Base-by-base conservation (phyloP, 2,329 filamentous ascomycete species). In the Sporothrix pseudoabietina region DNA sequence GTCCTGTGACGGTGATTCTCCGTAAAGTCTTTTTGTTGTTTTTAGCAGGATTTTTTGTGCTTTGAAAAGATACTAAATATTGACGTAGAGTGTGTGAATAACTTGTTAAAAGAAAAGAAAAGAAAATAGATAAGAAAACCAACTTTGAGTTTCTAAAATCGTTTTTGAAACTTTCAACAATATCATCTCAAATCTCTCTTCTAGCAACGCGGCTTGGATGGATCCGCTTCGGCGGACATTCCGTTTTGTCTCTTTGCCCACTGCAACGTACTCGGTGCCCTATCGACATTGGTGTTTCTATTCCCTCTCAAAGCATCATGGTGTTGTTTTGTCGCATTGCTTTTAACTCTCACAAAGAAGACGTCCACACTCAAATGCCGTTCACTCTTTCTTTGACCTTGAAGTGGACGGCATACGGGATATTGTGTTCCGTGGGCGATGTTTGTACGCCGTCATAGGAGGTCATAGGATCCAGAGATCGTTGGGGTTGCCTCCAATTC, bases 191-290 rank as follows among this genome's bases (percentile, higher is more conserved):
- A 52, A 52, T 52, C 30, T 61, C 16, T n/a, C 47, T 19, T 19
- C 4, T 30, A 3, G 14, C 19, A n/a, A 8, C 19, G 57, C 57
- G 57, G 59, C 59, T 22, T 41, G 8, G 35, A 8, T 63, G 59
- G 59, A 44, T 44, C 59, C 35, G 59, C n/a, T 65, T 65, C n/a
- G 59, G 35, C 35, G 59, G 59, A 65, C 59, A 44, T 65, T 26
- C 39, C 35, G n/a, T 26, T 35, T 4, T 35, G 35, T 35, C 35
- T 35, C 1, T 35, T 44, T 65, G 35, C 14, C 41, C 35, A 16
- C 35, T 16, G 59, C n/a, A 65, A 44, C 19, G 4, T 19, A 44
- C 4, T 65, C 59, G 35, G 59, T 44, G 59, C 59, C 35, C n/a
- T 35, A 4, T 65, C 59, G 59, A 35, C 59, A 16, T 16, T 3